These are phyloP conservation scores for Dimargaris cristalligena DNA, from an alignment of 192 early-diverging fungal species.

Conservation along the genomic window DNA sequence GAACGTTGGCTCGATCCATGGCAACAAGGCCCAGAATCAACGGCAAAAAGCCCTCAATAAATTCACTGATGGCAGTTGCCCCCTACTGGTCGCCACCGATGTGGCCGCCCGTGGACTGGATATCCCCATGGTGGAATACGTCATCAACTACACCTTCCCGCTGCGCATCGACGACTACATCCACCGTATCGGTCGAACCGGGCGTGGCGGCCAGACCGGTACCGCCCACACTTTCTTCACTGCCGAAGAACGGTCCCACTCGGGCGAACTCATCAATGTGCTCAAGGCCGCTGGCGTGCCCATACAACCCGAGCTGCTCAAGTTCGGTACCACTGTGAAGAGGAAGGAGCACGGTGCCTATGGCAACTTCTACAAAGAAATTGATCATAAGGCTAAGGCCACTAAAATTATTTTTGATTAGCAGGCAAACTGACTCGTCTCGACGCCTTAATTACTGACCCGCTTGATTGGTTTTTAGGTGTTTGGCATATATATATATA, in stretches of 20 bases:
- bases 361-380: constrained; percentile 86
- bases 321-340: constrained; percentile 92
- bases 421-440: no score
- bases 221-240: constrained; percentile 89
- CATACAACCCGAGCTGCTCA: constrained; percentile 74
- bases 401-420: constrained; percentile 81
- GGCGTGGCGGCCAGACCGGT: constrained; percentile 81
- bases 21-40: constrained; percentile 75
- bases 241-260: constrained; percentile 68
- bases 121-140: constrained; percentile 83
- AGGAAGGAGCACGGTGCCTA: constrained; percentile 93
- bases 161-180: constrained; percentile 88
- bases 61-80: constrained; percentile 66
- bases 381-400: constrained; percentile 64
- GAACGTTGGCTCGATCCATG: constrained; percentile 74
- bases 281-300: constrained; percentile 70
- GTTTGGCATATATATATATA: no score
- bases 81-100: constrained; percentile 87
- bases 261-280: constrained; percentile 80
- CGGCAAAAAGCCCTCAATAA: constrained; percentile 58
- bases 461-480: no score
- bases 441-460: no score
- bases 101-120: constrained; percentile 81
- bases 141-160: constrained; percentile 96
- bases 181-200: constrained; percentile 91